Percentiles rank a stretch among this genome's conserved stretches.
Evolutionary conservation across 1,139 yeast genomes (phyloP).

Genomic region (Saccharomyces hybrid): DNA sequence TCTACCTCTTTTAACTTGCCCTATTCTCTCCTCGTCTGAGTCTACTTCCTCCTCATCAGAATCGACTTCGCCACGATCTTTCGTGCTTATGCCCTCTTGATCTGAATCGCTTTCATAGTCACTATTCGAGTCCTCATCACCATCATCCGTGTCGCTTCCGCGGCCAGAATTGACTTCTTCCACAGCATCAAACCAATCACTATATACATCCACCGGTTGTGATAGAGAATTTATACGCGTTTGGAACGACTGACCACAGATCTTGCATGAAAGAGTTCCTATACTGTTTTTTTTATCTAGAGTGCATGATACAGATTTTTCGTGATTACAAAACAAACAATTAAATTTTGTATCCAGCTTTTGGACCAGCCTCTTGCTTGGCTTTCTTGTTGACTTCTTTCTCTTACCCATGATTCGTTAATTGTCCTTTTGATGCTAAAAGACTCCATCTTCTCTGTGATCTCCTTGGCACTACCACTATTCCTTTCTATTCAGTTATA

Average conservation of each 20-base stretch:
- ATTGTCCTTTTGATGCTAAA: not conserved
- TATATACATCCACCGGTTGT: constrained; percentile 83
- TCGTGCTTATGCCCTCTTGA: constrained; percentile 12
- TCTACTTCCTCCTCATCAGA: constrained; percentile 29
- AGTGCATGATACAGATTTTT: constrained; percentile 79
- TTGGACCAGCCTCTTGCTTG: constrained; percentile 70
- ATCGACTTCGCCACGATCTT: constrained; percentile 28
- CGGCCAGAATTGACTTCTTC: constrained; percentile 84
- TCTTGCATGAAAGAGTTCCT: constrained; percentile 82
- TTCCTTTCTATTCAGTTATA: not conserved
- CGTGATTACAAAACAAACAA: constrained; percentile 94
- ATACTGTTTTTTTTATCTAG: constrained; percentile 80
- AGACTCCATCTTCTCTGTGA: not conserved
- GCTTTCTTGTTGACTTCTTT: constrained; percentile 81
- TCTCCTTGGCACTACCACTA: not conserved
- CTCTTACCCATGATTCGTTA: constrained; percentile 59
- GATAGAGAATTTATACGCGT: constrained; percentile 63
- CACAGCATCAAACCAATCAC: constrained; percentile 98
- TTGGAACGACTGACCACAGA: constrained; percentile 92
- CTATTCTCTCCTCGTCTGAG: constrained; percentile 28
- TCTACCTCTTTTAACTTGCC: constrained; percentile 23
- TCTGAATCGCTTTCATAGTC: constrained; percentile 30
- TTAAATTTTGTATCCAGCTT: constrained; percentile 80
- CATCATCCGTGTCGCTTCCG: constrained; percentile 31
- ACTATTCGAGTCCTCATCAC: constrained; percentile 24